A percentile compares a stretch with the other conserved stretches of the same genome.
These are phyloP conservation scores for Teratosphaeria pseudoeucalypti DNA, from an alignment of 2,329 filamentous ascomycete species.

Conservation along the genomic window DNA sequence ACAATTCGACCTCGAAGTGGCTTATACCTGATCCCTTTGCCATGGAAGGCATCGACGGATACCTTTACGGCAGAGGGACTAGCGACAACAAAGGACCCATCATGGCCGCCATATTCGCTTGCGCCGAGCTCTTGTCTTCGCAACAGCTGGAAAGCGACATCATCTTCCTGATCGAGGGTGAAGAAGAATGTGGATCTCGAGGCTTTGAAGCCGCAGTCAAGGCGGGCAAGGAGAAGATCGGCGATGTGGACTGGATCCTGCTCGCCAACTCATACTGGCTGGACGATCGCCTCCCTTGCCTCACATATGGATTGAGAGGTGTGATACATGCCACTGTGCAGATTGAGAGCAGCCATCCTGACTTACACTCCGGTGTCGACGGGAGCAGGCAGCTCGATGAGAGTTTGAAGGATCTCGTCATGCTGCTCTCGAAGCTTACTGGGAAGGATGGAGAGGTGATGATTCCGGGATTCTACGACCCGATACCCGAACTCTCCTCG, in stretches of 20 bases:
- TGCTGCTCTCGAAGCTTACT: slow-evolving; percentile 71
- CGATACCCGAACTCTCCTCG: slow-evolving; percentile 62
- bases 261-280: slow-evolving; percentile 98
- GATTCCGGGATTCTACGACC: slow-evolving; percentile 82
- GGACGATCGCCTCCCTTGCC: slow-evolving; percentile 85
- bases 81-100: slow-evolving; percentile 97
- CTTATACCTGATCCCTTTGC: slow-evolving; percentile 68
- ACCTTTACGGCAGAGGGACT: slow-evolving; percentile 88
- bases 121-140: slow-evolving; percentile 77
- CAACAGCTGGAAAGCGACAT: slow-evolving; percentile 79
- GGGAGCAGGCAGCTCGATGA: slow-evolving; percentile 85
- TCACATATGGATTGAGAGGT: slow-evolving; percentile 88
- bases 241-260: slow-evolving; percentile 85
- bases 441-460: slow-evolving; percentile 69
- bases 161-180: slow-evolving; percentile 88
- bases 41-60: slow-evolving; percentile 82
- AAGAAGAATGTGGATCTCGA: slow-evolving; percentile 88
- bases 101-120: slow-evolving; percentile 85
- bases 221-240: slow-evolving; percentile 73
- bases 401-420: slow-evolving; percentile 80
- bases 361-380: slow-evolving; percentile 94
- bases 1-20: slow-evolving; percentile 76
- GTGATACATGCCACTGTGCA: slow-evolving; percentile 89
- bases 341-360: slow-evolving; percentile 74
- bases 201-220: slow-evolving; percentile 79